Evolutionary conservation across 2,329 filamentous ascomycete genomes (phyloP), one percentile per base, ranked within the genome.

Genomic region (Calonectria montana): DNA sequence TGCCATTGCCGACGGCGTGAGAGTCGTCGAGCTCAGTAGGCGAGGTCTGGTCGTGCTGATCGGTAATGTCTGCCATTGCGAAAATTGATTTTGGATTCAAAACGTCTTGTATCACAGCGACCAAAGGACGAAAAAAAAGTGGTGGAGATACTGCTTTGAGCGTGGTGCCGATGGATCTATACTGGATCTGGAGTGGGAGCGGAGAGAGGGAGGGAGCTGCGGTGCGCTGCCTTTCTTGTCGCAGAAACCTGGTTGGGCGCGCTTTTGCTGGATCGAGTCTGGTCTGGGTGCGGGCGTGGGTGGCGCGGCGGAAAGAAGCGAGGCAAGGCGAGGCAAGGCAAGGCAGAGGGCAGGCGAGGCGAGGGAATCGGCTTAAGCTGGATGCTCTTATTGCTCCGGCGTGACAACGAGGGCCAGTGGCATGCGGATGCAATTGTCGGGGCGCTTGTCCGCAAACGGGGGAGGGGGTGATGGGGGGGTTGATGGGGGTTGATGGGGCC

Each of bases 51-150:
- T 94, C 92, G 88, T 94, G 91, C 83, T 94, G 92, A 82, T 94
- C 92, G 78, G 92, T 91, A 86, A 95, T 93, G 87, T 95, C 93
- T 88, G 92, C 92, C 93, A 95, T 95, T 74, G 74, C 69, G 72
- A 74, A 77, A 76, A 15, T 62, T 74, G 76, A 70, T 47, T 45
- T 77, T 78, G 73, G 76, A 70, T 76, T 77, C 61, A 68, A 73
- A 68, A 53, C 66, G 69, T 67, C 69, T 75, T 78, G 81, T 82
- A 82, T 83, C 79, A 88, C 87, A 70, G 71, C 71, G 73, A 75
- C 74, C 75, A 66, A 75, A 78, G 69, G 74, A 73, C 70, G 80
- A 79, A 87, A 87, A 87, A 89, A 89, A 86, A 85, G 83, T 86
- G 86, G 89, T 90, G 88, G 88, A 90, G 88, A 89, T 89, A 84